Conservation (phyloP, 179 eudicot species). For the Carnegiea gigantea region DNA sequence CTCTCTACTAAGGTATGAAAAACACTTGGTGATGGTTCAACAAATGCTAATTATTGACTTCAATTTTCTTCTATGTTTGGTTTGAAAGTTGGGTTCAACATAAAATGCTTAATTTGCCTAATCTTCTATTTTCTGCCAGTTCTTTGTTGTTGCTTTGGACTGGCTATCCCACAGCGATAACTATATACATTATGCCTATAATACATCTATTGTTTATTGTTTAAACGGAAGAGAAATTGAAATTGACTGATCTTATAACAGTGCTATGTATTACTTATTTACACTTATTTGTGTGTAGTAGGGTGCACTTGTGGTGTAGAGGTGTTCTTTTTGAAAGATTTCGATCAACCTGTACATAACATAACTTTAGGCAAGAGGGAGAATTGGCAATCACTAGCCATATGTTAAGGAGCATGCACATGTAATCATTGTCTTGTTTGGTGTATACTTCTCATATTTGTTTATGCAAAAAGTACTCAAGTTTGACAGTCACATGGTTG, state of each 20-base stretch:
- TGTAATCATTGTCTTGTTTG: not conserved
- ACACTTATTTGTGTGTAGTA: too few species aligned
- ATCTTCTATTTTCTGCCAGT: not conserved
- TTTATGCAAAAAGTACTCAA: not conserved
- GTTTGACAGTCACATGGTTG: not conserved
- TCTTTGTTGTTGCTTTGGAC: not conserved
- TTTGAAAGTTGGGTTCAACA: not conserved
- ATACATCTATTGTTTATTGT: not conserved
- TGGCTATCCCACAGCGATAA: not conserved
- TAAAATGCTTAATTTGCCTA: not conserved
- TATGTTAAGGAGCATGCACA: not conserved
- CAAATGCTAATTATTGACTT: not conserved
- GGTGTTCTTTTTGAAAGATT: not conserved
- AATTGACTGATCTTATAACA: not conserved
- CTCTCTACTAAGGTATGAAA: conserved; percentile 62
- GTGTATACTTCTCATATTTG: not conserved
- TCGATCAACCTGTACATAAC: not conserved
- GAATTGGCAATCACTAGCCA: not conserved
- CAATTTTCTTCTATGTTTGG: not conserved
- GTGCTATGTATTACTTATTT: not conserved
- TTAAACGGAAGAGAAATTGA: not conserved
- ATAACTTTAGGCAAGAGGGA: not conserved
- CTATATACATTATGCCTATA: not conserved
- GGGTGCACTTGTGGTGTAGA: not conserved
- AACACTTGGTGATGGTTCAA: not conserved